Conservation (phyloP, 1,284 basidiomycete genomes). For the Marasmius fiardii region DNA sequence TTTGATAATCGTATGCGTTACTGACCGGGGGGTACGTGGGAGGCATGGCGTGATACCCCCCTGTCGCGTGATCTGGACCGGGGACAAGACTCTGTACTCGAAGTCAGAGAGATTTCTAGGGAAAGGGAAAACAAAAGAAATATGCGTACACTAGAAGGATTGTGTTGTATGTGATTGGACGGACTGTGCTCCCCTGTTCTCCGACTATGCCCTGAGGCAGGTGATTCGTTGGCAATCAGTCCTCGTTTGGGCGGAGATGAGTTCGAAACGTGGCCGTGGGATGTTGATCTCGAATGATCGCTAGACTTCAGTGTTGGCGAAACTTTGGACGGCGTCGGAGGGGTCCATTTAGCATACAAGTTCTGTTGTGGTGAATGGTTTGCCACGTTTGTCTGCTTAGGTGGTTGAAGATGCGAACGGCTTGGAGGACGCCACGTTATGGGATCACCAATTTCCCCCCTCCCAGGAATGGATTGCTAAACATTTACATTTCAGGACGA, state of each 20-base stretch:
- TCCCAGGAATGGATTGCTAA: not conserved
- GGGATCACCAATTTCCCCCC: not conserved
- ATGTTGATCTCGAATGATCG: not conserved
- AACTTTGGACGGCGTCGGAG: not conserved
- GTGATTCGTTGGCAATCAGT: not conserved
- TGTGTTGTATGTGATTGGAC: not conserved
- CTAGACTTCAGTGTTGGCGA: not conserved
- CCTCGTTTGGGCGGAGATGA: not conserved
- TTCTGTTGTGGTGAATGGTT: not conserved
- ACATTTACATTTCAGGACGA: not conserved
- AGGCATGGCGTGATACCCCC: not conserved
- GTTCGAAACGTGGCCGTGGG: not conserved
- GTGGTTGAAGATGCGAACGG: not conserved
- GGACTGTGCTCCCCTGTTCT: not conserved
- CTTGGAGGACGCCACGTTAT: not conserved
- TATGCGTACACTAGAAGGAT: not conserved
- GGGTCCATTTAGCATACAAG: not conserved
- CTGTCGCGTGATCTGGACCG: not conserved
- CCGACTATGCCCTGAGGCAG: not conserved
- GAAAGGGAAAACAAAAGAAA: no score
- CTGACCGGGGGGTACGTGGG: not conserved
- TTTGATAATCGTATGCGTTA: not conserved
- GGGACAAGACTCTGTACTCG: not conserved
- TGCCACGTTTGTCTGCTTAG: not conserved
- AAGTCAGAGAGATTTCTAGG: not conserved